Evolutionary conservation across 148 eudicot species (phyloP), one percentile per base, ranked within the genome.

Genomic region (Chenopodium suecicum): DNA sequence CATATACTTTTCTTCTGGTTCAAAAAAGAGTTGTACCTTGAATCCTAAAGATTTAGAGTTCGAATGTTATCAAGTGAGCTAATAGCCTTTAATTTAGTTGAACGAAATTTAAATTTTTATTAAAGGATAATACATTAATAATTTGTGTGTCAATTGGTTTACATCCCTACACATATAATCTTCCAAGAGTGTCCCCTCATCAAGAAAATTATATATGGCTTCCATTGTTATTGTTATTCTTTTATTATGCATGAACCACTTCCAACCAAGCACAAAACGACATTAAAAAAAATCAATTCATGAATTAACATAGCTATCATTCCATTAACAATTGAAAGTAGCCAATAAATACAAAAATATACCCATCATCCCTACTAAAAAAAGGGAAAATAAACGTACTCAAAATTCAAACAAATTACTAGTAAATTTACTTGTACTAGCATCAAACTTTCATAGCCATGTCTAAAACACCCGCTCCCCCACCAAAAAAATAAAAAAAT

Each of bases 311-410:
- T 54, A 54, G 4, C 17, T 54, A 11, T 54, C 19, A 54, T 54
- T 54, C 16, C 22, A 16, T 56, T 17, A 56, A 56, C 14, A 56
- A 48, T 48, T 48, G 1, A 73, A 73, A 46, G 52, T 58, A 56
- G 48, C 14, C 32, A 31, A 58, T n/a, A 76, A 76, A 41, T 37
- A 63, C 54, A 37, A 7, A 76, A 50, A 74, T 46, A 74, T 13
- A 14, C 25, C 22, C 41, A 74, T 74, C n/a, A 74, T 27, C 77
- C 77, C 77, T 50, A 71, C 72, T 71, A 44, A 72, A 72, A 46
- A 70, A 11, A 54, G 75, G 25, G 44, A 41, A 41, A 41, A 41
- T 41, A 41, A 41, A 41, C 44, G 8, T 41, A 41, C 44, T 41
- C 44, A 72, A 72, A 70, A 44, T 5, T 8, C 41, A 23, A 22